Percentiles rank a stretch among this genome's conserved stretches.
phyloP scores from a whole-genome alignment of 306 rosid species.

The Ochetophila trinervis region DNA sequence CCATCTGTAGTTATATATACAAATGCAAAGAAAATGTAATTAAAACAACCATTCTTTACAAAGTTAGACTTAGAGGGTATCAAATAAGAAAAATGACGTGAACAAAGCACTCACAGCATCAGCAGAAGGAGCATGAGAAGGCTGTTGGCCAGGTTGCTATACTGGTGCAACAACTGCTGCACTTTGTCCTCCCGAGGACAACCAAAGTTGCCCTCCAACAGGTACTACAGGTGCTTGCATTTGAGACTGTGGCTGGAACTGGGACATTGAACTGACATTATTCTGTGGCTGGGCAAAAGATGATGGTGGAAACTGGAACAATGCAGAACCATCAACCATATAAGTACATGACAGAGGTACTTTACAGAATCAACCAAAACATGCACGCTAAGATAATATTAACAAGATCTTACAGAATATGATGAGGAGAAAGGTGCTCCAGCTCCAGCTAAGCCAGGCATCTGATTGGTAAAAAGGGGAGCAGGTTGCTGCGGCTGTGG shows the following conservation, averaged over 20 bases:
- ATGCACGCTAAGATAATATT: neutral
- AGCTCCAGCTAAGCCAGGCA: constrained; percentile 67
- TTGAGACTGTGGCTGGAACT: constrained; percentile 73
- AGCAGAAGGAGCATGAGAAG: constrained; percentile 45
- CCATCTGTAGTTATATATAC: no score
- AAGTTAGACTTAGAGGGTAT: neutral
- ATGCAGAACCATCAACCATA: neutral
- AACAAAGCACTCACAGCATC: constrained; percentile 50
- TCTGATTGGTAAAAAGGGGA: constrained; percentile 58
- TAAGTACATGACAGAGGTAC: constrained; percentile 13
- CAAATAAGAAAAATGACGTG: constrained; percentile 5
- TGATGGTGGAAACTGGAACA: constrained; percentile 60
- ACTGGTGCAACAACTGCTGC: constrained; percentile 39
- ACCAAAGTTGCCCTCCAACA: constrained; percentile 72
- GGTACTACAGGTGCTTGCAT: constrained; percentile 54
- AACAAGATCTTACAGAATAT: constrained; percentile 53
- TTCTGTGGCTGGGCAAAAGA: constrained; percentile 62
- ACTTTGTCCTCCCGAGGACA: constrained; percentile 62
- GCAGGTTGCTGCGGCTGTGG: constrained; percentile 69
- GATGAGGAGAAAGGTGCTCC: constrained; percentile 68
- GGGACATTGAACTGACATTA: constrained; percentile 50
- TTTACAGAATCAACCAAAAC: constrained; percentile 14
- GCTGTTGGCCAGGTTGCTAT: constrained; percentile 61
- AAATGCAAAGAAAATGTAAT: neutral
- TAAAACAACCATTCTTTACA: constrained; percentile 2